These are phyloP conservation scores for Tolypocladium endophyticum DNA, from an alignment of 2,329 filamentous ascomycete genomes.

Conservation along the genomic window DNA sequence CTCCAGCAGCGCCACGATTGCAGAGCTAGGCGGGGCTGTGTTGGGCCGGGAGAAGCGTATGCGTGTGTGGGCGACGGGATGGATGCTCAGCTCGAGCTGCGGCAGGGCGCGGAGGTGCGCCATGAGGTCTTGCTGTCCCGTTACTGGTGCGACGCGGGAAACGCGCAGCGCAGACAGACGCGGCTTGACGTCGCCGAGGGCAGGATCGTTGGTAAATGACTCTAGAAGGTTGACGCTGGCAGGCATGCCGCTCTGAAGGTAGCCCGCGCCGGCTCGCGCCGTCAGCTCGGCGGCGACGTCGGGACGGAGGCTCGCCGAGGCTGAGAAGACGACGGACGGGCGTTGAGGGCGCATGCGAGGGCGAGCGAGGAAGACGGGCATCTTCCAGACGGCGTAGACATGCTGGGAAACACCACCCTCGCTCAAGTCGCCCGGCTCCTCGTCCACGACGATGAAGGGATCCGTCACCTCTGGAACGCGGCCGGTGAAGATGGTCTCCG, in stretches of 20 bases:
- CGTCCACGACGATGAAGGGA: conserved; percentile 39
- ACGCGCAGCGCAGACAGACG: conserved; percentile 64
- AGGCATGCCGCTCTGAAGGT: conserved; percentile 58
- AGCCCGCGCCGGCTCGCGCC: conserved; percentile 37
- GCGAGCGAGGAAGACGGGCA: conserved; percentile 45
- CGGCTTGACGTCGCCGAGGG: conserved; percentile 50
- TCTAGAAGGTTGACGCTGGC: conserved; percentile 69
- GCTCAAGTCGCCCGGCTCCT: conserved; percentile 17
- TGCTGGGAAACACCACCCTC: conserved; percentile 19
- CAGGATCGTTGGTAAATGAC: conserved; percentile 57
- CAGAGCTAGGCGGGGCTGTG: conserved; percentile 43
- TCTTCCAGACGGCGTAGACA: conserved; percentile 49
- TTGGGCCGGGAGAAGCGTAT: conserved; percentile 60
- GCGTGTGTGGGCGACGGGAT: conserved; percentile 61
- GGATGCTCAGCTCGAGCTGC: conserved; percentile 51
- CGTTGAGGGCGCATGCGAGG: conserved; percentile 55
- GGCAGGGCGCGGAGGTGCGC: conserved; percentile 56
- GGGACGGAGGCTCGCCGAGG: conserved; percentile 49
- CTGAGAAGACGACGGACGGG: conserved; percentile 55
- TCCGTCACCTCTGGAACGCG: conserved; percentile 37
- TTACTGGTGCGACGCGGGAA: conserved; percentile 60
- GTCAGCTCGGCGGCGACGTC: conserved; percentile 18
- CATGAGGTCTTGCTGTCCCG: conserved; percentile 48
- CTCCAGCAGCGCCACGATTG: conserved; percentile 61
- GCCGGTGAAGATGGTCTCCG: conserved; percentile 51